phyloP scores from a whole-genome alignment of 257 asterid genomes.

The Jaltomata sinuosa region DNA sequence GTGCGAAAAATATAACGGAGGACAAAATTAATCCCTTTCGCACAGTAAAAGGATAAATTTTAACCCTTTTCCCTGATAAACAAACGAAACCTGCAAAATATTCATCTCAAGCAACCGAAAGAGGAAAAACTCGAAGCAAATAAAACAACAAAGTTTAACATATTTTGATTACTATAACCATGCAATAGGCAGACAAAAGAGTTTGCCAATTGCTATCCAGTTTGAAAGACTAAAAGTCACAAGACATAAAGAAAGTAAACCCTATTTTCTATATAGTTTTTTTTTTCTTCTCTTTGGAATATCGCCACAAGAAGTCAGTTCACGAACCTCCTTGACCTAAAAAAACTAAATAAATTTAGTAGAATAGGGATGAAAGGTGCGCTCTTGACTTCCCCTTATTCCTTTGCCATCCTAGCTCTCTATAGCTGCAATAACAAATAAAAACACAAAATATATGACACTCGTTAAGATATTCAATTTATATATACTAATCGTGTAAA shows the following conservation, averaged over 20 bases:
- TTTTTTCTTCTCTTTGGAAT: neutral
- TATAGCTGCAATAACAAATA: neutral
- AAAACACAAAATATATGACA: neutral
- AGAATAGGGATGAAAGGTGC: neutral
- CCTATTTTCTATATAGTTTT: neutral
- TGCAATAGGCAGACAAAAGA: neutral
- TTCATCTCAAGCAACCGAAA: no score
- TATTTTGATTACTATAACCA: neutral
- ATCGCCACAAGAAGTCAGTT: slow-evolving; percentile 4
- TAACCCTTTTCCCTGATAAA: neutral
- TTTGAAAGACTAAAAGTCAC: neutral
- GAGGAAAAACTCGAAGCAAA: neutral
- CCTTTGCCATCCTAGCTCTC: neutral
- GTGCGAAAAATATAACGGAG: neutral
- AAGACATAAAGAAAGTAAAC: neutral
- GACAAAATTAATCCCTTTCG: neutral
- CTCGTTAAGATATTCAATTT: neutral
- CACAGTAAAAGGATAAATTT: neutral
- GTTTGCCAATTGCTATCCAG: neutral
- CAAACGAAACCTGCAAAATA: neutral
- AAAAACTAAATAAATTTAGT: neutral
- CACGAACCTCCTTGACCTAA: slow-evolving; percentile 7
- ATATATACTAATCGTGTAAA: neutral
- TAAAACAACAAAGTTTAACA: no score
- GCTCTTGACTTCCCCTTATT: slow-evolving; percentile 14